A percentile compares a stretch with the other conserved stretches of the same genome.
Evolutionary conservation across 192 early-diverging fungal genomes (phyloP).

Genomic region (Geranomyces michiganensis): DNA sequence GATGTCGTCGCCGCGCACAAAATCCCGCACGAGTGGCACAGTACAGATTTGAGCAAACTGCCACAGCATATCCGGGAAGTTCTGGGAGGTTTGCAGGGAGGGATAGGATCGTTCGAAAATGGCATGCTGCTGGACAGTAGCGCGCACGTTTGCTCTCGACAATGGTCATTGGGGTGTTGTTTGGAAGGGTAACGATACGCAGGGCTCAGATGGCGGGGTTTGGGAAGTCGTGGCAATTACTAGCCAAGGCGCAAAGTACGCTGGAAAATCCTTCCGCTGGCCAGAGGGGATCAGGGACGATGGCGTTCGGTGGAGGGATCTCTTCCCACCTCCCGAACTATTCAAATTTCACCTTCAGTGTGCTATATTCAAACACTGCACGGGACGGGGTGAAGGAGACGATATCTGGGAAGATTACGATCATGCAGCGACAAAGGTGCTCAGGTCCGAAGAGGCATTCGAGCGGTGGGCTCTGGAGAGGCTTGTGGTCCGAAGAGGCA

Average conservation of each 20-base stretch:
- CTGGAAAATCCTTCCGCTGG: conserved; percentile 10
- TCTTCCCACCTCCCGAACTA: conserved; percentile 10
- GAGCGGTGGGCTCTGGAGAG: conserved; percentile 14
- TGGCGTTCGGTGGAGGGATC: conserved; percentile 13
- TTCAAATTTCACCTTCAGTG: conserved; percentile 8
- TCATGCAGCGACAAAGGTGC: conserved; percentile 14
- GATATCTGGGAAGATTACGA: conserved; percentile 12
- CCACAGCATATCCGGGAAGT: conserved; percentile 14
- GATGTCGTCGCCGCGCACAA: conserved; percentile 8
- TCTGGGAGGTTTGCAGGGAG: conserved; percentile 10
- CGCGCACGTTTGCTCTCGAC: conserved; percentile 8
- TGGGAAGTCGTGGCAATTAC: conserved; percentile 12
- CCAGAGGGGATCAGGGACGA: conserved; percentile 11
- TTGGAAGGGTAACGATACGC: conserved; percentile 13
- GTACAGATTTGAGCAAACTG: conserved; percentile 10
- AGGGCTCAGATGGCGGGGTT: conserved; percentile 9
- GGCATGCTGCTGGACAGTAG: conserved; percentile 8
- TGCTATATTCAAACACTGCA: conserved; percentile 15
- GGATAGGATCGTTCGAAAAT: conserved; percentile 15
- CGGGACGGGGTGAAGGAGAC: conserved; percentile 12
- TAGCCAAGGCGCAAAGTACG: conserved; percentile 12
- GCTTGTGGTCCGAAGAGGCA: no score
- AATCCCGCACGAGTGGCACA: conserved; percentile 12
- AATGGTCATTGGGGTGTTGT: conserved; percentile 11
- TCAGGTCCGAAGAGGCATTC: conserved; percentile 6